A percentile compares a stretch with the other conserved stretches of the same genome.
Conservation (phyloP, 177 flowering plant genomes). For the Tripterygium wilfordii region DNA sequence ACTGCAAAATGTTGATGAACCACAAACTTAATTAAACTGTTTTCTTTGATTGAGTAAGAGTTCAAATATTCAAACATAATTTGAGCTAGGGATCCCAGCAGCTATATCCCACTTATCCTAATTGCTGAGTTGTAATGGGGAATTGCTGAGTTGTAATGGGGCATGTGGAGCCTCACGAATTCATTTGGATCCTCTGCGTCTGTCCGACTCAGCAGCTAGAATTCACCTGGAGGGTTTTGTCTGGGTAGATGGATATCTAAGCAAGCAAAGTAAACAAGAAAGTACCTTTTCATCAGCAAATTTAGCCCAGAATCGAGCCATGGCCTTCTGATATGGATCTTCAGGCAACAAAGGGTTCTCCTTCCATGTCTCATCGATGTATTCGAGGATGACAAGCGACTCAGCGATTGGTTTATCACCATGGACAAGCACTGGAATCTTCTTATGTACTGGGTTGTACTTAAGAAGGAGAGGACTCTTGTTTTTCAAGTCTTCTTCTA, state of each 20-base stretch:
- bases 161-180: too few relatives aligned
- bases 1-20: slow-evolving; percentile 1
- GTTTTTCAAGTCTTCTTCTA: slow-evolving; percentile 15
- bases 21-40: background rate
- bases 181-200: too few relatives aligned
- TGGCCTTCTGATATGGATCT: slow-evolving; percentile 19
- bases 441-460: slow-evolving; percentile 20
- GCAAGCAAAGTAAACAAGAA: background rate
- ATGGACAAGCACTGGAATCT: too few relatives aligned
- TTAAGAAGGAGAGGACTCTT: slow-evolving; percentile 18
- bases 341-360: slow-evolving; percentile 12
- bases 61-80: too few relatives aligned
- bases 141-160: too few relatives aligned
- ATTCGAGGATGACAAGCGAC: slow-evolving; percentile 21
- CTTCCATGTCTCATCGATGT: slow-evolving; percentile 23
- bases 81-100: too few relatives aligned
- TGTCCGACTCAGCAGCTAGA: too few relatives aligned
- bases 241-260: too few relatives aligned
- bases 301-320: slow-evolving; percentile 23
- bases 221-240: too few relatives aligned
- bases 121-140: too few relatives aligned
- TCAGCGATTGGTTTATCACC: slow-evolving; percentile 12
- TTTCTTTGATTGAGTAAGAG: too few relatives aligned
- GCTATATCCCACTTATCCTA: too few relatives aligned
- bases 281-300: slow-evolving; percentile 17